Evolutionary conservation across 352 stramenopile genomes (phyloP).

Genomic region (Phytophthora foliorum): DNA sequence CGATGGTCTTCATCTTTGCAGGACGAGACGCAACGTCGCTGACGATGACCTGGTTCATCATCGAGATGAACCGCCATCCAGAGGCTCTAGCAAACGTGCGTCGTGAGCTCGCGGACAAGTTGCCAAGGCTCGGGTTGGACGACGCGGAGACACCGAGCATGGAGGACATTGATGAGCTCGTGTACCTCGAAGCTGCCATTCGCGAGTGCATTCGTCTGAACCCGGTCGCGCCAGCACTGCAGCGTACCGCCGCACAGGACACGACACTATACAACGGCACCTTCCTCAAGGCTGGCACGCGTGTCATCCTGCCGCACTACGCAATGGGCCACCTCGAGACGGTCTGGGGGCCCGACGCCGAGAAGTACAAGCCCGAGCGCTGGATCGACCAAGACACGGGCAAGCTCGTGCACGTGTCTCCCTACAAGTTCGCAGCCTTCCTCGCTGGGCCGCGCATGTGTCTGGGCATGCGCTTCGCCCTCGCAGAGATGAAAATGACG

Average conservation of each 20-base stretch:
- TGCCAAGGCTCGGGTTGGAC: slow-evolving; percentile 49
- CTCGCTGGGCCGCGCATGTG: slow-evolving; percentile 55
- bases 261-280: slow-evolving; percentile 77
- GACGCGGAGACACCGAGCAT: slow-evolving; percentile 29
- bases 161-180: slow-evolving; percentile 46
- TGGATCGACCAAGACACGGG: slow-evolving; percentile 54
- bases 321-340: slow-evolving; percentile 58
- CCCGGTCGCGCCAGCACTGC: slow-evolving; percentile 47
- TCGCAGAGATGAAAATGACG: slow-evolving; percentile 48
- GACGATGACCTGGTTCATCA: slow-evolving; percentile 79
- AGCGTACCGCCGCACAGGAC: slow-evolving; percentile 54
- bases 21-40: slow-evolving; percentile 80
- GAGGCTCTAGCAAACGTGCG: slow-evolving; percentile 34
- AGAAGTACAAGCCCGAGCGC: slow-evolving; percentile 66
- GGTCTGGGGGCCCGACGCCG: slow-evolving; percentile 56
- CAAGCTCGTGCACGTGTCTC: slow-evolving; percentile 38
- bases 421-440: slow-evolving; percentile 56
- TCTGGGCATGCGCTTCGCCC: slow-evolving; percentile 45
- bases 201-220: slow-evolving; percentile 60
- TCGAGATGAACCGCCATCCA: slow-evolving; percentile 78
- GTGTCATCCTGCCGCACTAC: slow-evolving; percentile 70
- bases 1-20: slow-evolving; percentile 85
- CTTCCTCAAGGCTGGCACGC: slow-evolving; percentile 59
- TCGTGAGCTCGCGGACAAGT: slow-evolving; percentile 53
- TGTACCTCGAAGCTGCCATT: slow-evolving; percentile 60